These are phyloP conservation scores for Mentha longifolia DNA, from an alignment of 257 asterid genomes.

Conservation along the genomic window DNA sequence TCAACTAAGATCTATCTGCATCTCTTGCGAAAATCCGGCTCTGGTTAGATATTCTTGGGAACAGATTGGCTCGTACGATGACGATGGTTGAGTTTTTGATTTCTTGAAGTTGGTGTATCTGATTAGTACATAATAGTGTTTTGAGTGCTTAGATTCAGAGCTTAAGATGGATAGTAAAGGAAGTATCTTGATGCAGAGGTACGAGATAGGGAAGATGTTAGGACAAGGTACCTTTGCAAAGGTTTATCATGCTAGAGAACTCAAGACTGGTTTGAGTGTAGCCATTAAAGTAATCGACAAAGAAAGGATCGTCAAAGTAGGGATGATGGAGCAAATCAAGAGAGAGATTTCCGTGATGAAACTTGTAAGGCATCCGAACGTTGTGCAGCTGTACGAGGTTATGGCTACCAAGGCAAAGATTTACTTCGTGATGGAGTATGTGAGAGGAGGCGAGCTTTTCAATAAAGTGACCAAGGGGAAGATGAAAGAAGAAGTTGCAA, in stretches of 20 bases:
- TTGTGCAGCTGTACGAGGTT: constrained; percentile 60
- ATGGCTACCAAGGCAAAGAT: constrained; percentile 59
- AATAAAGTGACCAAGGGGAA: constrained; percentile 50
- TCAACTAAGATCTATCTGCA: constrained; percentile 4
- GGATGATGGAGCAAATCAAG: constrained; percentile 58
- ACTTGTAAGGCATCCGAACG: constrained; percentile 53
- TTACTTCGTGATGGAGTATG: constrained; percentile 56
- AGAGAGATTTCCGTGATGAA: constrained; percentile 56
- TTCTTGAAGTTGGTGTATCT: constrained; percentile 21
- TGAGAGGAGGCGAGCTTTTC: constrained; percentile 58
- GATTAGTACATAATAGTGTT: constrained; percentile 5
- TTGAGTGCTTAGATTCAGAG: constrained; percentile 21
- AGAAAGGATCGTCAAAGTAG: constrained; percentile 49
- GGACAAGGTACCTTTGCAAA: constrained; percentile 94
- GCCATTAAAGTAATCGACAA: constrained; percentile 79
- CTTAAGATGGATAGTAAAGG: constrained; percentile 62
- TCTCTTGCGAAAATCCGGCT: constrained; percentile 28
- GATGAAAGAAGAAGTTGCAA: constrained; percentile 47
- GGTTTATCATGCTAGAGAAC: constrained; percentile 72
- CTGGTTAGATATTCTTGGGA: constrained; percentile 21
- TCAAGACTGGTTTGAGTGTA: constrained; percentile 53
- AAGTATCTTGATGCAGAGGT: constrained; percentile 57
- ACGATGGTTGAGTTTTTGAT: constrained; percentile 60
- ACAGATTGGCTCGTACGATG: constrained; percentile 46
- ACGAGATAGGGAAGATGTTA: constrained; percentile 76